A percentile compares a stretch with the other conserved stretches of the same genome.
phyloP scores from a whole-genome alignment of 192 early-diverging fungal genomes.

The Chytriomyces sp. region DNA sequence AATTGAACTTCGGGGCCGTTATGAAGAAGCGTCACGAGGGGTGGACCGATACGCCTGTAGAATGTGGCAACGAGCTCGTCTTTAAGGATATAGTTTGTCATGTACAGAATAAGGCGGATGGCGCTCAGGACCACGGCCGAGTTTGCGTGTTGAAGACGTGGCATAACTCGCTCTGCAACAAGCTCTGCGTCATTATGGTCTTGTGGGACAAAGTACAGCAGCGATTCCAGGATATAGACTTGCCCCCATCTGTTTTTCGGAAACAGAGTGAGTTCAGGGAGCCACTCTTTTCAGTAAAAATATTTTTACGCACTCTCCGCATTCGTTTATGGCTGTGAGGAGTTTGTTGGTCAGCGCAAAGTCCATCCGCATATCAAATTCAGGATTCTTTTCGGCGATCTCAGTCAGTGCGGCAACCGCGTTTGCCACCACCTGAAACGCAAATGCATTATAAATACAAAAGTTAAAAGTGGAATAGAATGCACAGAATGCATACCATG shows the following conservation, averaged over 20 bases:
- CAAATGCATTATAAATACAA: constrained; percentile 7
- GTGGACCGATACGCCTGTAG: constrained; percentile 86
- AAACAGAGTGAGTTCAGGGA: constrained; percentile 2
- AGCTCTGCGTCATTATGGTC: constrained; percentile 88
- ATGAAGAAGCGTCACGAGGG: constrained; percentile 87
- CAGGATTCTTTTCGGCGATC: constrained; percentile 77
- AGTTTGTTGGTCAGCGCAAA: constrained; percentile 85
- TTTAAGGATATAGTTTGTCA: constrained; percentile 91
- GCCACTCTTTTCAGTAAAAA: background rate
- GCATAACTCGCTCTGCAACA: constrained; percentile 85
- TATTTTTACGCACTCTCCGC: constrained; percentile 74
- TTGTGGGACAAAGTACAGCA: constrained; percentile 90
- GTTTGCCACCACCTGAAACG: constrained; percentile 81
- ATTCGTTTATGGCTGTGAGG: constrained; percentile 94
- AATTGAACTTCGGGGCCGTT: constrained; percentile 94
- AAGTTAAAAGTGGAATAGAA: background rate
- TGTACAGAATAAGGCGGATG: constrained; percentile 89
- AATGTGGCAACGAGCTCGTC: constrained; percentile 75
- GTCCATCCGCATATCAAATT: constrained; percentile 58
- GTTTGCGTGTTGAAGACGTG: constrained; percentile 93
- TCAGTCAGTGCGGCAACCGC: constrained; percentile 90
- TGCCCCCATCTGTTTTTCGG: constrained; percentile 81
- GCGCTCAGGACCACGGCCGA: constrained; percentile 86
- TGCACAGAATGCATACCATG: constrained; percentile 57
- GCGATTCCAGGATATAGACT: constrained; percentile 89